A percentile compares a stretch with the other conserved stretches of the same genome.
Evolutionary conservation across 805 yeast species (phyloP).

Genomic region (Monosporozyma aerobia): DNA sequence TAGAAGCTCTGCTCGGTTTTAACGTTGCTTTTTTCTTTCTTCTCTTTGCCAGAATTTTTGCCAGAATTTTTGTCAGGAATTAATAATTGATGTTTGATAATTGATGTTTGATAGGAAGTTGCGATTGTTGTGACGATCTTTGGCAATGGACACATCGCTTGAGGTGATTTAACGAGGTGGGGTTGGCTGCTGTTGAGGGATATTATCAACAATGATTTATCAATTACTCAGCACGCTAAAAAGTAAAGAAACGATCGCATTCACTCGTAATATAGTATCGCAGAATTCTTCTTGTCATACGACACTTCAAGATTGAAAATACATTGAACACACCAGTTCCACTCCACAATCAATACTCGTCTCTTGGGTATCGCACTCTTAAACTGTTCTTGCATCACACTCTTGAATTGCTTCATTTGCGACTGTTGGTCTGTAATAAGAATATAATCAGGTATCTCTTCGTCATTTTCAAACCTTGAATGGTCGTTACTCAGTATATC

Average conservation of each 20-base stretch:
- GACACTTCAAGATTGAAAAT: constrained; percentile 19
- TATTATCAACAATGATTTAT: neutral
- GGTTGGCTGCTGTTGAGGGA: too few species aligned
- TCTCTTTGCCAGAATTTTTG: too few species aligned
- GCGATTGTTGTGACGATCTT: too few species aligned
- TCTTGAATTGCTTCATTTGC: constrained; percentile 22
- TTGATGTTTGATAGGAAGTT: too few species aligned
- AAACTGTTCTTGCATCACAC: constrained; percentile 4
- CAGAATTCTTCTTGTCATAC: neutral
- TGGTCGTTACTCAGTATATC: constrained; percentile 9
- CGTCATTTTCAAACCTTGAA: neutral
- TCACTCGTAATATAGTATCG: neutral
- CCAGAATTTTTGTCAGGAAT: too few species aligned
- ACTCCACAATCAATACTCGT: constrained; percentile 19
- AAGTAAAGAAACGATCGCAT: too few species aligned
- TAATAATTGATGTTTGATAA: too few species aligned
- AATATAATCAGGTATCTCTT: constrained; percentile 12
- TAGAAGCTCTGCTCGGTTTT: too few species aligned
- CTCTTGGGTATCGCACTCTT: too few species aligned
- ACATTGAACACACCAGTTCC: constrained; percentile 29
- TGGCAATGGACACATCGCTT: too few species aligned
- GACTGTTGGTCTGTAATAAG: constrained; percentile 24
- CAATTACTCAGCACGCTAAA: neutral
- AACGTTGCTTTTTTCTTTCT: too few species aligned
- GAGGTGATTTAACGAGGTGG: too few species aligned